phyloP scores from a whole-genome alignment of 805 yeast species.

The Kuraishia borneana region DNA sequence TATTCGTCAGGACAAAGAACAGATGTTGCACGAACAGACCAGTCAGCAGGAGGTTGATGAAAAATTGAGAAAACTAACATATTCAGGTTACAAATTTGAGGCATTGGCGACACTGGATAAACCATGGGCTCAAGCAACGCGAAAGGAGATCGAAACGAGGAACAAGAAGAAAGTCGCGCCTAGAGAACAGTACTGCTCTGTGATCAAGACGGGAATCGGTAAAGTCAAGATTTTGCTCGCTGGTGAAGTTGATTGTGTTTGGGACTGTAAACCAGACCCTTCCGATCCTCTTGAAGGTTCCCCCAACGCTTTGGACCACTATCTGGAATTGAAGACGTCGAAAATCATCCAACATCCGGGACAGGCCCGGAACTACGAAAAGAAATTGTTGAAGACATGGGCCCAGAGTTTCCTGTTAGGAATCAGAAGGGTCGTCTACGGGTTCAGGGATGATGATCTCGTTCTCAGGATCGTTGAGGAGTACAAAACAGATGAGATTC shows the following conservation, averaged over 20 bases:
- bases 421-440: constrained; percentile 69
- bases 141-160: constrained; percentile 61
- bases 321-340: constrained; percentile 77
- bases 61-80: constrained; percentile 29
- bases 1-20: constrained; percentile 31
- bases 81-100: constrained; percentile 81
- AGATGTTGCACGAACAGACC: constrained; percentile 10
- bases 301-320: constrained; percentile 50
- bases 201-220: constrained; percentile 83
- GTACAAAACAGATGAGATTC: constrained; percentile 68
- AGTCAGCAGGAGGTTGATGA: constrained; percentile 20
- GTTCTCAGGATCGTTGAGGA: constrained; percentile 63
- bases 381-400: constrained; percentile 76
- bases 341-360: constrained; percentile 40
- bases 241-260: constrained; percentile 88
- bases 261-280: constrained; percentile 61
- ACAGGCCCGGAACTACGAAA: constrained; percentile 59
- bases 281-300: constrained; percentile 9
- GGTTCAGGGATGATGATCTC: constrained; percentile 70
- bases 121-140: constrained; percentile 62
- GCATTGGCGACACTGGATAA: constrained; percentile 58
- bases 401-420: constrained; percentile 89
- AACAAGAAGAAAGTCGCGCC: constrained; percentile 48
- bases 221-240: constrained; percentile 56
- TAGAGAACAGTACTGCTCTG: constrained; percentile 66